Evolutionary conservation across 1,284 basidiomycete species (phyloP).

Genomic region (Ceratobasidium theobromae): DNA sequence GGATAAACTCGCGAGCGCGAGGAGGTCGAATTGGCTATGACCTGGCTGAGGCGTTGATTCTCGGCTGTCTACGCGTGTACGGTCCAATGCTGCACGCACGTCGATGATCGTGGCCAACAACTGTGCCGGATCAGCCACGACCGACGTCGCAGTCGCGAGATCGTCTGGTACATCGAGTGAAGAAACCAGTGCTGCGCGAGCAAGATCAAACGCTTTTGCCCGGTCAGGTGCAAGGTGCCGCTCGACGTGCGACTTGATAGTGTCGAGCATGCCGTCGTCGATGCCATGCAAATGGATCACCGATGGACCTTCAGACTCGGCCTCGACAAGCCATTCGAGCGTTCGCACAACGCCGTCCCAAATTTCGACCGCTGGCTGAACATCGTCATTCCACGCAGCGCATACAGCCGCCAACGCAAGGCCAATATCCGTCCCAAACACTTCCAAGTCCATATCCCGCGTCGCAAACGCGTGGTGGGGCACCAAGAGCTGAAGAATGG

Average conservation of each 20-base stretch:
- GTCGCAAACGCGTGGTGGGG: slow-evolving; percentile 22
- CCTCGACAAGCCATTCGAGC: slow-evolving; percentile 6
- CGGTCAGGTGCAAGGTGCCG: not conserved
- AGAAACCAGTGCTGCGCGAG: not conserved
- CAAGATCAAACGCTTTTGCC: not conserved
- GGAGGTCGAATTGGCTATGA: not conserved
- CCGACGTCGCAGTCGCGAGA: not conserved
- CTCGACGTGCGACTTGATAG: not conserved
- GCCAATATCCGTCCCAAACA: slow-evolving; percentile 21
- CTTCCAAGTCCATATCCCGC: slow-evolving; percentile 10
- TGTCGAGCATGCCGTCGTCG: not conserved
- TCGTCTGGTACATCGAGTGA: slow-evolving; percentile 14
- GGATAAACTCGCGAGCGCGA: slow-evolving; percentile 18
- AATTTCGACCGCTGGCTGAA: not conserved
- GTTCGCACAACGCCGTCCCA: slow-evolving; percentile 4
- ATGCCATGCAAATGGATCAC: slow-evolving; percentile 4
- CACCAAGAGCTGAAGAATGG: slow-evolving; percentile 4
- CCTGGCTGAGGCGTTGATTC: slow-evolving; percentile 1
- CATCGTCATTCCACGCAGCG: slow-evolving; percentile 1
- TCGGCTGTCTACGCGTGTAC: not conserved
- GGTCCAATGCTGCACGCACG: not conserved
- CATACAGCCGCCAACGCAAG: slow-evolving; percentile 17
- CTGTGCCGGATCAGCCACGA: not conserved
- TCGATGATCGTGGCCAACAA: not conserved
- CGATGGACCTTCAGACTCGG: slow-evolving; percentile 2